These are phyloP conservation scores for Mortierella sp. DNA, from an alignment of 371 early-diverging fungal genomes.

Conservation along the genomic window DNA sequence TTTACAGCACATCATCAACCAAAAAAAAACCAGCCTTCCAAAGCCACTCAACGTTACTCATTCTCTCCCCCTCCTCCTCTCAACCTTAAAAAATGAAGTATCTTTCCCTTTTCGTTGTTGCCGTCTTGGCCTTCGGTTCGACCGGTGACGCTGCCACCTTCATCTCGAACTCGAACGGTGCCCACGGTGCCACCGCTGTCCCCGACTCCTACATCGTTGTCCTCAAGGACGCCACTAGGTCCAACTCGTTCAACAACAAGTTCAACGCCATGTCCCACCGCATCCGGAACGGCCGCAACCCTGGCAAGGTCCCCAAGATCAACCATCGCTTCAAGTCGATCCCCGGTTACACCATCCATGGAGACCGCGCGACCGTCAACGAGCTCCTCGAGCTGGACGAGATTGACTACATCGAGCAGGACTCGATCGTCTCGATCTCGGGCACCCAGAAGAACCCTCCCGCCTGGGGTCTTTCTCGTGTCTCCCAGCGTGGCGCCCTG, in stretches of 20 bases:
- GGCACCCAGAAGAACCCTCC: slow-evolving; percentile 56
- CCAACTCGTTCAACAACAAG: slow-evolving; percentile 25
- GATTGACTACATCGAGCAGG: slow-evolving; percentile 68
- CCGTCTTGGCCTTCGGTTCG: slow-evolving; percentile 31
- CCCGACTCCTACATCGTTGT: slow-evolving; percentile 51
- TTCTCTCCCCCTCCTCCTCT: not conserved
- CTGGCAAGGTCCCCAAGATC: slow-evolving; percentile 25
- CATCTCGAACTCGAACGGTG: slow-evolving; percentile 18
- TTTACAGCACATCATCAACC: slow-evolving; percentile 14
- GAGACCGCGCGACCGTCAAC: slow-evolving; percentile 2
- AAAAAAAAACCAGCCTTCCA: not conserved
- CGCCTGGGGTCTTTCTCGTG: slow-evolving; percentile 73
- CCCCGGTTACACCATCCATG: slow-evolving; percentile 21
- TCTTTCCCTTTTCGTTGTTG: slow-evolving; percentile 36
- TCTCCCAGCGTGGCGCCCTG: slow-evolving; percentile 58
- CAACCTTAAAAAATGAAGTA: slow-evolving; percentile 32
- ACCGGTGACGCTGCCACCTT: slow-evolving; percentile 26
- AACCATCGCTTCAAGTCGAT: slow-evolving; percentile 22
- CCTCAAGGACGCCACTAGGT: slow-evolving; percentile 34
- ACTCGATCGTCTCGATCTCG: slow-evolving; percentile 58
- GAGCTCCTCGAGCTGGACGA: slow-evolving; percentile 35
- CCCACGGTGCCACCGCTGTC: slow-evolving; percentile 13
- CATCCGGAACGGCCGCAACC: slow-evolving; percentile 26
- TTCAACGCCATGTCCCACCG: slow-evolving; percentile 32
- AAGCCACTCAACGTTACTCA: not conserved